phyloP scores from a whole-genome alignment of 73 alveolate genomes.

The Symbiodinium pilosum region DNA sequence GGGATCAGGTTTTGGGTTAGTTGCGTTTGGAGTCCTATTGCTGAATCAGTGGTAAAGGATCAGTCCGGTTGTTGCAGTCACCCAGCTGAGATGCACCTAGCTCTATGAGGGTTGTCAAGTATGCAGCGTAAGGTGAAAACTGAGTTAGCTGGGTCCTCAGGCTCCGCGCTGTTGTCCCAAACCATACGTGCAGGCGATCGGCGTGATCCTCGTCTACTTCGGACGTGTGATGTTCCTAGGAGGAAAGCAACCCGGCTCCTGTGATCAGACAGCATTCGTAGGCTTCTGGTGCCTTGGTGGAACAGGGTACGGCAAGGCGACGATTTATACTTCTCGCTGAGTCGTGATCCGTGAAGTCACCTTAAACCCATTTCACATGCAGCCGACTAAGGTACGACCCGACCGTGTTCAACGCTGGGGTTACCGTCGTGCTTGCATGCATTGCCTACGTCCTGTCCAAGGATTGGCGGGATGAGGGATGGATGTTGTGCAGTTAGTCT shows the following conservation, averaged over 20 bases:
- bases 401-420: slow-evolving; percentile 64
- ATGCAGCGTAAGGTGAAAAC: too few relatives aligned
- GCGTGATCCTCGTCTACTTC: slow-evolving; percentile 68
- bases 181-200: background rate
- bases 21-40: background rate
- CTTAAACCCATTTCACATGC: background rate
- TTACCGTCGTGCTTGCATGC: slow-evolving; percentile 88
- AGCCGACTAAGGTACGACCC: background rate
- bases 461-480: background rate
- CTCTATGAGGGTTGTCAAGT: too few relatives aligned
- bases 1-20: background rate
- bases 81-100: background rate
- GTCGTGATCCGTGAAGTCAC: background rate
- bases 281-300: too few relatives aligned
- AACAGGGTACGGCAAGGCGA: background rate
- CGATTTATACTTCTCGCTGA: background rate
- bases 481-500: too few relatives aligned
- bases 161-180: too few relatives aligned
- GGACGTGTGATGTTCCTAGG: slow-evolving; percentile 63
- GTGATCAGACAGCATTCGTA: too few relatives aligned
- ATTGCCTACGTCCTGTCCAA: slow-evolving; percentile 61
- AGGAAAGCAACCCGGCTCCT: background rate
- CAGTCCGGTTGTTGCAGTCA: background rate
- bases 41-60: background rate
- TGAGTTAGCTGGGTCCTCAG: too few relatives aligned